A percentile compares a stretch with the other conserved stretches of the same genome.
Conservation (phyloP, 331 rosid species). For the Acacia concinna region DNA sequence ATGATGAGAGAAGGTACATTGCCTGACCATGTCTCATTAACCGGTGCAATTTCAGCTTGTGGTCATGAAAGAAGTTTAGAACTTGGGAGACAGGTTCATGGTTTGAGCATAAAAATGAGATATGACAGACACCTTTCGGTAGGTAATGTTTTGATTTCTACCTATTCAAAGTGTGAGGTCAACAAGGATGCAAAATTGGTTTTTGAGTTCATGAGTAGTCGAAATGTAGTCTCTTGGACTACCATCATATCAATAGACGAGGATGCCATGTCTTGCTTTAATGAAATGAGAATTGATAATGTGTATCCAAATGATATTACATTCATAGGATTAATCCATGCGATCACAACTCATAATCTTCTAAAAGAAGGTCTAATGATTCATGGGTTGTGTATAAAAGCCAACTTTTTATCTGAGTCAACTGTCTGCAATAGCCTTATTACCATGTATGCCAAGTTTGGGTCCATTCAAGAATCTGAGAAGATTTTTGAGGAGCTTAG, state of each 20-base stretch:
- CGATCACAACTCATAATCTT: conserved; percentile 53
- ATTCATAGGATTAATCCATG: conserved; percentile 72
- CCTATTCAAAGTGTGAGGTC: conserved; percentile 66
- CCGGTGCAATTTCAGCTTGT: conserved; percentile 77
- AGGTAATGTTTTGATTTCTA: conserved; percentile 81
- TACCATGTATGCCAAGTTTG: conserved; percentile 87
- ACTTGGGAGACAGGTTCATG: conserved; percentile 73
- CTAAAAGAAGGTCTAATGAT: conserved; percentile 59
- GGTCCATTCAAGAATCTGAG: conserved; percentile 58
- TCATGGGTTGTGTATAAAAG: conserved; percentile 73
- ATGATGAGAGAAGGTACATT: conserved; percentile 68
- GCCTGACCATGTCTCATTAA: conserved; percentile 76
- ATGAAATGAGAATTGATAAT: conserved; percentile 64
- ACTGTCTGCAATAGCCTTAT: conserved; percentile 75
- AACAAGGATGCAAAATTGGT: conserved; percentile 61
- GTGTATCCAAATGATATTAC: conserved; percentile 88
- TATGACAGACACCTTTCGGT: conserved; percentile 59
- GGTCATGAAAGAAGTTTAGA: conserved; percentile 61
- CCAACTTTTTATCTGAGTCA: conserved; percentile 47
- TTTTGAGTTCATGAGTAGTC: conserved; percentile 47
- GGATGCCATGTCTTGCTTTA: conserved; percentile 59
- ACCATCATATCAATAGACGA: conserved; percentile 71
- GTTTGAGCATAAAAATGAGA: conserved; percentile 61
- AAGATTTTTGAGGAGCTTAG: conserved; percentile 77
- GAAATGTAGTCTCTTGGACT: conserved; percentile 91